Conservation (phyloP, 345 rosid species). For the Gossypium arboreum region DNA sequence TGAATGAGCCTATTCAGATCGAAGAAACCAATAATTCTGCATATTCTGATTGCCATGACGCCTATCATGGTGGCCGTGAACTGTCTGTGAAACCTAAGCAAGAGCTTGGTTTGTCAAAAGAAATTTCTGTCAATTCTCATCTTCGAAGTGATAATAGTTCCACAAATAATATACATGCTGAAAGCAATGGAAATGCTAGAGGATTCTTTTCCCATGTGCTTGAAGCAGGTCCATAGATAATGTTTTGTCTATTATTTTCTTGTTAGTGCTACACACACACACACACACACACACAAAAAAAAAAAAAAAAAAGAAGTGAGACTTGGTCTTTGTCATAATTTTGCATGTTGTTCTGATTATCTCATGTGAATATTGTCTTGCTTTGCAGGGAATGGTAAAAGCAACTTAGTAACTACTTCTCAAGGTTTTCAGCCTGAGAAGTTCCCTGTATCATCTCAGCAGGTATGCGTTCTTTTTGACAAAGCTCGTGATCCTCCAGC, state of each 20-base stretch:
- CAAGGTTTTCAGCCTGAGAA: conserved; percentile 34
- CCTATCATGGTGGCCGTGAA: conserved; percentile 35
- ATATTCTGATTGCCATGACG: conserved; percentile 27
- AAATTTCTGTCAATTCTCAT: conserved; percentile 28
- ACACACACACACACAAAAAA: no score
- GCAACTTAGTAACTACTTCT: conserved; percentile 37
- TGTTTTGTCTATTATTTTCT: not conserved
- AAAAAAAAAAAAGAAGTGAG: not conserved
- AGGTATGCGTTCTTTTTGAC: conserved; percentile 36
- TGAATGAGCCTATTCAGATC: conserved; percentile 65
- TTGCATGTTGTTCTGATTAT: conserved; percentile 18
- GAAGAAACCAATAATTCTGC: conserved; percentile 44
- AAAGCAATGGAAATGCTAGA: conserved; percentile 30
- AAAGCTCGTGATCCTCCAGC: conserved; percentile 41
- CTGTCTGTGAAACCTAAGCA: conserved; percentile 27
- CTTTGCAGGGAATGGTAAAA: conserved; percentile 49
- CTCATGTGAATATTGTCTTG: conserved; percentile 23
- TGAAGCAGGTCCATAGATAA: conserved; percentile 57
- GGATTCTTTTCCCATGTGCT: conserved; percentile 39
- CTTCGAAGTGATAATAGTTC: conserved; percentile 29
- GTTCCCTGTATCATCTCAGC: conserved; percentile 41
- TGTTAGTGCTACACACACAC: not conserved
- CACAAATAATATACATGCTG: conserved; percentile 18
- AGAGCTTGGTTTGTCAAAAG: conserved; percentile 38
- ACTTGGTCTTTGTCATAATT: not conserved